Base-by-base conservation (phyloP, 352 stramenopile genomes). In the Globisporangium cylindrosporum region DNA sequence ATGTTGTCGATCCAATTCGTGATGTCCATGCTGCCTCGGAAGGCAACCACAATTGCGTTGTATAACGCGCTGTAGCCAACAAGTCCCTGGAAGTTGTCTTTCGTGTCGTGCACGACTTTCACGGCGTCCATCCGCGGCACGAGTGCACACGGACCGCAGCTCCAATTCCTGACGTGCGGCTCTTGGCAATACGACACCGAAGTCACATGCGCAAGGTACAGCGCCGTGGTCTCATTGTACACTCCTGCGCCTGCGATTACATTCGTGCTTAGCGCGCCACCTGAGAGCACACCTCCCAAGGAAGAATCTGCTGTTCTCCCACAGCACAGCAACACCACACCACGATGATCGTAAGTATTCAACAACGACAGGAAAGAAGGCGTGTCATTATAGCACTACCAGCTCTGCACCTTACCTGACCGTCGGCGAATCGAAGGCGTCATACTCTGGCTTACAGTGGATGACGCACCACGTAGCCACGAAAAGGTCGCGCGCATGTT, bases 1-100 rank as follows among this genome's bases (percentile, higher is more conserved):
- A 95, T 77, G 65, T 95, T 94, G 68, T 94, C 82, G 66, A 95
- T 75, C 88, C 88, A 95, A 66, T 95, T 95, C 9, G 60, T 75
- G 43, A 94, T 64, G 74, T 95, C 84, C 76, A 93, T 94, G 59
- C 83, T 93, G 27, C 88, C 88, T 41, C 88, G 86, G 58, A 93
- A 95, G 15, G 86, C 84, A n/a, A 95, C 65, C 29, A 94, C 58
- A 4, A 95, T 53, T 1, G 82, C 66, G 62, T 88, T 66, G 27
- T 83, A 83, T 1, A 74, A 69, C 20, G 64, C 38, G 43, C 79
- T 91, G 77, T 87, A 95, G 34, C 86, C 88, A 32, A 94, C 79
- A 32, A 95, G 73, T 0, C 88, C 88, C 59, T 95, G 88, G 68
- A 95, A 95, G 56, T 79, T 90, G 58, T 91, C 78, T 25, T 84